Evolutionary conservation across 78 protist genomes (phyloP).

Genomic region (Monocercomonoides exilis): DNA sequence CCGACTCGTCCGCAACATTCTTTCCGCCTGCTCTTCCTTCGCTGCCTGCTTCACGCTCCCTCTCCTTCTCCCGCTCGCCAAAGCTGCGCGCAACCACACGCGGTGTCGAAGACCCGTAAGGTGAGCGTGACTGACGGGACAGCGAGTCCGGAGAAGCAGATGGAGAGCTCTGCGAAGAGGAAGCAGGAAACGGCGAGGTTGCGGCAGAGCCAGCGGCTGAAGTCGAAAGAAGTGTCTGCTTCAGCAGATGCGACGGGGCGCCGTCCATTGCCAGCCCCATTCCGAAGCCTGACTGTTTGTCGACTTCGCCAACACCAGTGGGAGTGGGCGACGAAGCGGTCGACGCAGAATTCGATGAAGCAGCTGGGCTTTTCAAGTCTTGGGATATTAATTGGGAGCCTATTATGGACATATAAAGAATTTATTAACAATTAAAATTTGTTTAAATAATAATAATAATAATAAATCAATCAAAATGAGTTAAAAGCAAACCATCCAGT

Average conservation of each 20-base stretch:
- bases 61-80: neutral
- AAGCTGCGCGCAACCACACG: too few species aligned
- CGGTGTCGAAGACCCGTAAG: too few species aligned
- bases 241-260: neutral
- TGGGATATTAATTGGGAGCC: neutral
- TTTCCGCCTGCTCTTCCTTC: too few species aligned
- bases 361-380: neutral
- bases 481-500: too few species aligned
- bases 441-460: neutral
- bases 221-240: neutral
- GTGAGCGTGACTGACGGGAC: too few species aligned
- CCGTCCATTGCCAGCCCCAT: neutral
- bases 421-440: neutral
- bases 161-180: too few species aligned
- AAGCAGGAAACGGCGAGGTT: too few species aligned
- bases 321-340: neutral
- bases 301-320: neutral
- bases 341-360: neutral
- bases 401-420: neutral
- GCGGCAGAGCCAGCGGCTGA: neutral
- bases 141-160: too few species aligned
- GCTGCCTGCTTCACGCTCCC: neutral
- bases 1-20: too few species aligned
- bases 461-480: neutral
- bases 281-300: neutral